phyloP scores from a whole-genome alignment of 2,329 filamentous ascomycete genomes.

The Apiospora marii region DNA sequence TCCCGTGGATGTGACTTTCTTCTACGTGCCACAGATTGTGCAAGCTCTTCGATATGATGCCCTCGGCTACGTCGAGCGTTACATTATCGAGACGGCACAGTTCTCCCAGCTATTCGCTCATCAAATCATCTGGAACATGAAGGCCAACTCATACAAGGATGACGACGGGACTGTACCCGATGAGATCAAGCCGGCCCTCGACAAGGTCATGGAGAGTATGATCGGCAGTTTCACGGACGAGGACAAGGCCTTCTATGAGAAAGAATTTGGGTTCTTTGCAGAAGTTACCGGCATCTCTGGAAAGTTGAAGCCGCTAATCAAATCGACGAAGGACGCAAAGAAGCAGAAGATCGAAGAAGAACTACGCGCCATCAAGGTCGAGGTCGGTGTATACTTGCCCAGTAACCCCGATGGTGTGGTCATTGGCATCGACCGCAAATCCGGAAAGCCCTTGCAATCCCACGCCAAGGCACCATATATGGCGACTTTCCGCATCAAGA shows the following conservation, averaged over 20 bases:
- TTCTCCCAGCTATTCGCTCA: slow-evolving; percentile 99
- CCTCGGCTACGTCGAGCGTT: slow-evolving; percentile 93
- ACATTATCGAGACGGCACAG: slow-evolving; percentile 95
- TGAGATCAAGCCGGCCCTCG: slow-evolving; percentile 89
- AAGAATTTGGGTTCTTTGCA: slow-evolving; percentile 97
- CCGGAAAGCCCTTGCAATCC: slow-evolving; percentile 94
- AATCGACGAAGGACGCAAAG: slow-evolving; percentile 92
- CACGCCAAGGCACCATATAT: slow-evolving; percentile 99
- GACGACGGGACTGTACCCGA: slow-evolving; percentile 92
- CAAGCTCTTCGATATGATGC: slow-evolving; percentile 93
- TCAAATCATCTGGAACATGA: slow-evolving; percentile 99
- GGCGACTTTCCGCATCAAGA: slow-evolving; percentile 97
- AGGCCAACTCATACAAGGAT: slow-evolving; percentile 97
- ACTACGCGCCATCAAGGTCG: slow-evolving; percentile 94
- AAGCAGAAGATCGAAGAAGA: slow-evolving; percentile 99
- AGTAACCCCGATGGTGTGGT: slow-evolving; percentile 97
- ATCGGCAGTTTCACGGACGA: slow-evolving; percentile 80
- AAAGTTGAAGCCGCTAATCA: slow-evolving; percentile 93
- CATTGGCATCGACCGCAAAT: slow-evolving; percentile 97
- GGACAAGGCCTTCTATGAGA: slow-evolving; percentile 88
- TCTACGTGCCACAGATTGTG: slow-evolving; percentile 98
- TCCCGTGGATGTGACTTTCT: slow-evolving; percentile 96
- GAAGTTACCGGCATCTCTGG: slow-evolving; percentile 96
- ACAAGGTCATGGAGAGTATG: slow-evolving; percentile 86
- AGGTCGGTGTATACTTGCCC: slow-evolving; percentile 95